phyloP scores from a whole-genome alignment of 176 grass and related monocot genomes.

The Cenchrus purpureus region DNA sequence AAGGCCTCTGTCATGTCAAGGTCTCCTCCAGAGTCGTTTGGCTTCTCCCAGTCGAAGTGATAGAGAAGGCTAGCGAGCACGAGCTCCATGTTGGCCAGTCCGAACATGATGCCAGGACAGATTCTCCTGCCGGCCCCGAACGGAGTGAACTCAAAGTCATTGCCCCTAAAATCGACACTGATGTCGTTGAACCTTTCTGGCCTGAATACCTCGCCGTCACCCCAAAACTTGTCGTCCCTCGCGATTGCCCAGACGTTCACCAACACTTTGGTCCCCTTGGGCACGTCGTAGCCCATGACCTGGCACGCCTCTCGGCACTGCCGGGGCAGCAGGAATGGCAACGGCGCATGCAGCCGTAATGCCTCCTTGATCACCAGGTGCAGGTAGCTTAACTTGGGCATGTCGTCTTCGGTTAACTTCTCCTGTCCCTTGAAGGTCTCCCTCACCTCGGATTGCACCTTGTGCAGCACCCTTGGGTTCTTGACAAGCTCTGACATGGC shows the following conservation, averaged over 20 bases:
- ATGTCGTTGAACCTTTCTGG: background rate
- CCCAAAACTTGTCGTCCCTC: background rate
- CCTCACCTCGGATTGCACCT: constrained; percentile 32
- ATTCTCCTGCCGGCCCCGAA: constrained; percentile 23
- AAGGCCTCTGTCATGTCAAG: constrained; percentile 30
- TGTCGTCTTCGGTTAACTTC: background rate
- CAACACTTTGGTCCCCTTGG: background rate
- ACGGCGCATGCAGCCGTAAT: background rate
- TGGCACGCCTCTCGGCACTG: constrained; percentile 7
- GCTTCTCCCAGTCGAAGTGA: constrained; percentile 16
- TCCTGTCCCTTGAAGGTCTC: background rate
- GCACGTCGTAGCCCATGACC: constrained; percentile 20
- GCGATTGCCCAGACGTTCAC: constrained; percentile 20
- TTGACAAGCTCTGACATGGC: constrained; percentile 33
- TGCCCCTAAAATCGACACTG: background rate
- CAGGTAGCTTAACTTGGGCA: background rate
- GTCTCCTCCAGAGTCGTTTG: background rate
- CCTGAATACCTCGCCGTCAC: background rate
- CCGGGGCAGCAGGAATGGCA: constrained; percentile 19
- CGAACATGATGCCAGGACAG: constrained; percentile 10
- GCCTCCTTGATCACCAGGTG: constrained; percentile 17
- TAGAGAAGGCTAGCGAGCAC: constrained; percentile 22
- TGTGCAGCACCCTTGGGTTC: constrained; percentile 23
- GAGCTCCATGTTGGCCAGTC: constrained; percentile 28
- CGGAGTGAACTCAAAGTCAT: constrained; percentile 2